Evolutionary conservation across 2,329 filamentous ascomycete genomes (phyloP).

Genomic region (Bipolaris cookei): DNA sequence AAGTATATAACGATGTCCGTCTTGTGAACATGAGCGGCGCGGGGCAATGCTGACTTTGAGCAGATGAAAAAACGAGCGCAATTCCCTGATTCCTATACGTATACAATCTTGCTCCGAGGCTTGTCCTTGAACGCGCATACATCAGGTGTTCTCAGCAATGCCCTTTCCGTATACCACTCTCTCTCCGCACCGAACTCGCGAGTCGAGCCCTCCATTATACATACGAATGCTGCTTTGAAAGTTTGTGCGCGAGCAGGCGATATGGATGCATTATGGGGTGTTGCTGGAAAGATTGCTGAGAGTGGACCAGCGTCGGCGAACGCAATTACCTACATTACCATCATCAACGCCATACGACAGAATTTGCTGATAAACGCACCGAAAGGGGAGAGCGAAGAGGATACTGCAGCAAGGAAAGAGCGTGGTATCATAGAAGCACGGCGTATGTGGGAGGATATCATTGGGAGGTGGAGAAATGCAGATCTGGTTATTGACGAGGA

Average conservation of each 20-base stretch:
- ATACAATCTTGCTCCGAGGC: constrained; percentile 80
- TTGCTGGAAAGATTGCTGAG: constrained; percentile 74
- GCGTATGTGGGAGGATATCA: constrained; percentile 79
- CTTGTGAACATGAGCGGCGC: neutral
- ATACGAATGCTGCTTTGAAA: constrained; percentile 86
- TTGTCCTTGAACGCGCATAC: constrained; percentile 67
- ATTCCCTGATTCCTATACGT: constrained; percentile 80
- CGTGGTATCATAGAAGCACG: constrained; percentile 70
- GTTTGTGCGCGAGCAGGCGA: constrained; percentile 78
- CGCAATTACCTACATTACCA: constrained; percentile 76
- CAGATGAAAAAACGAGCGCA: constrained; percentile 93
- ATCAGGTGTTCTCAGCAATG: constrained; percentile 68
- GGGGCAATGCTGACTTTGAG: constrained; percentile 19
- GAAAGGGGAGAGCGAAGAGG: constrained; percentile 36
- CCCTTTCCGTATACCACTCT: constrained; percentile 76
- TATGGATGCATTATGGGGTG: constrained; percentile 79
- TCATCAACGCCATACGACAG: constrained; percentile 74
- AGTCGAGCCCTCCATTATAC: constrained; percentile 76
- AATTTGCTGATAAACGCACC: constrained; percentile 36
- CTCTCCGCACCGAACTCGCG: constrained; percentile 69
- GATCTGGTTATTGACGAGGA: constrained; percentile 76
- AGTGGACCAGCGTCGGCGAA: constrained; percentile 69
- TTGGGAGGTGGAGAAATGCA: constrained; percentile 75
- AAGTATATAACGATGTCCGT: constrained; percentile 84
- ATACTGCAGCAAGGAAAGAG: constrained; percentile 38